Evolutionary conservation across 2,329 filamentous ascomycete genomes (phyloP), one percentile per base, ranked within the genome.

Genomic region (Exophiala spinifera): DNA sequence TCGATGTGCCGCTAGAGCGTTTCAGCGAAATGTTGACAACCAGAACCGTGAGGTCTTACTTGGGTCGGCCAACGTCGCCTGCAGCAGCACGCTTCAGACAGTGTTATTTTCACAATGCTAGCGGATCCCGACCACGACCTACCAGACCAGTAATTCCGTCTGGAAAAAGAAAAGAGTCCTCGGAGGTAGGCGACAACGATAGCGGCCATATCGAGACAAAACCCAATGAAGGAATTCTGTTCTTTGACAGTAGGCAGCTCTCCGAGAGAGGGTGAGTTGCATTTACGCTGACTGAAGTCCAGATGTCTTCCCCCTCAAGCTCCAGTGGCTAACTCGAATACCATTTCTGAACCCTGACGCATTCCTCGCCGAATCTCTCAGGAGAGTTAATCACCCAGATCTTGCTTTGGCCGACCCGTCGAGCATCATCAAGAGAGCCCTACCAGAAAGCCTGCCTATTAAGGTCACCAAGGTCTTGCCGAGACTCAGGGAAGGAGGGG

Each of bases 401-500:
- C 61, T 81, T 13, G 76, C 78, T 25, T 76, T 80, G 13, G 78
- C 81, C 6, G 80, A 86, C 55, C 81, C 84, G 0, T 66, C 74
- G 21, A 72, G 72, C 28, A 75, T 86, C 15, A 73, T 84, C 13
- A 71, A 80, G 43, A 79, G 79, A 50, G 86, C 85, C 0, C 81
- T 89, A 20, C 87, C 87, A 1, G 69, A 76, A 3, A 78, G 78
- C 8, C 65, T 86, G 1, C 76, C 82, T 1, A 75, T 95, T 45
- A 84, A 86, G 54, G 83, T 96, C 44, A 88, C 85, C 2, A 87
- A 95, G 65, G 86, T 96, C 14, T 71, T 96, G 15, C 91, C 91
- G 0, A 81, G 91, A 2, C 77, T 95, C 23, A 91, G 95, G 65
- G 94, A 99, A 67, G 94, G 94, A 14, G 94, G 94, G 11, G 90